phyloP scores from a whole-genome alignment of 768 basidiomycete genomes.

The Pulveroboletus sp. region DNA sequence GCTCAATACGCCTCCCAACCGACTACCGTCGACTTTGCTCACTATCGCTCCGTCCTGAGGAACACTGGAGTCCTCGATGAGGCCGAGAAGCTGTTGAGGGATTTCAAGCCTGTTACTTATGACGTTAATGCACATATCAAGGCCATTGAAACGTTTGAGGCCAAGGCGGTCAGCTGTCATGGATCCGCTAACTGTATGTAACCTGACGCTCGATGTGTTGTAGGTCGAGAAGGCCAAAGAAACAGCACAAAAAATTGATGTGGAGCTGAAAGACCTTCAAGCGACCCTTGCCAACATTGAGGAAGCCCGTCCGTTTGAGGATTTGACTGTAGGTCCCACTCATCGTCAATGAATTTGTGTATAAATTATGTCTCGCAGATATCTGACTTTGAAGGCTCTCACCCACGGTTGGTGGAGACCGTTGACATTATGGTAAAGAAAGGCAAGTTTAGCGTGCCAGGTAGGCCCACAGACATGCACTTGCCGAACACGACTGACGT shows the following conservation, averaged over 20 bases:
- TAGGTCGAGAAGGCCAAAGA: conserved; percentile 87
- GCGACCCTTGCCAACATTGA: conserved; percentile 95
- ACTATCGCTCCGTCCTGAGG: conserved; percentile 90
- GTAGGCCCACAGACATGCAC: conserved; percentile 34
- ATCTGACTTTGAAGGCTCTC: conserved; percentile 85
- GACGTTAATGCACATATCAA: conserved; percentile 86
- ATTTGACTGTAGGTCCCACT: conserved; percentile 73
- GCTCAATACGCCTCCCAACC: conserved; percentile 62
- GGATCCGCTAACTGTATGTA: background rate
- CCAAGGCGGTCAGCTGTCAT: conserved; percentile 74
- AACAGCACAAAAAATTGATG: conserved; percentile 84
- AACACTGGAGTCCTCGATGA: conserved; percentile 90
- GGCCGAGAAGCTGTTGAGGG: conserved; percentile 81
- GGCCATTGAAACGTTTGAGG: conserved; percentile 95
- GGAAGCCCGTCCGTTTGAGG: conserved; percentile 94
- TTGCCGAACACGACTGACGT: background rate
- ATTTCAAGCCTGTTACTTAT: conserved; percentile 93
- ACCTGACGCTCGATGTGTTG: background rate
- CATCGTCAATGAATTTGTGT: background rate
- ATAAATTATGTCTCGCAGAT: conserved; percentile 42
- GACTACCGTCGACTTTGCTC: conserved; percentile 81
- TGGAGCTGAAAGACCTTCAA: conserved; percentile 87
- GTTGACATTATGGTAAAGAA: conserved; percentile 96
- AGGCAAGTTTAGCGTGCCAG: conserved; percentile 98
- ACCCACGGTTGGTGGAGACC: conserved; percentile 86